phyloP scores from a whole-genome alignment of 345 rosid species.

The Isatis tinctoria region DNA sequence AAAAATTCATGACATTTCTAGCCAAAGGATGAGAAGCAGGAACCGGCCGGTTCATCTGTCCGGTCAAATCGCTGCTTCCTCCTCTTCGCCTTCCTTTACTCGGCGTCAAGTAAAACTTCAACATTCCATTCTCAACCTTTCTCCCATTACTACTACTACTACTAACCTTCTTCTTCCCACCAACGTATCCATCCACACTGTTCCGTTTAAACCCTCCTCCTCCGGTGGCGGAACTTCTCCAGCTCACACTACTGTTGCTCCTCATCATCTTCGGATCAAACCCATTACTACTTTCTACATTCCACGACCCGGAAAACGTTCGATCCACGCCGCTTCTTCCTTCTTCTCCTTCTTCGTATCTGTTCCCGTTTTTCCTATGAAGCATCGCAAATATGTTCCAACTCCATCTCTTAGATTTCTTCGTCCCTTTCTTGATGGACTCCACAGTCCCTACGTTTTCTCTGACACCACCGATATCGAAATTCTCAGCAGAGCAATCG shows the following conservation, averaged over 20 bases:
- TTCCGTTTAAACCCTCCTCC: conserved; percentile 42
- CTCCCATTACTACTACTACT: conserved; percentile 52
- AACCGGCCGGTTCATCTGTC: conserved; percentile 43
- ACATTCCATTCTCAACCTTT: conserved; percentile 73
- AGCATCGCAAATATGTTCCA: conserved; percentile 89
- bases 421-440: conserved; percentile 48
- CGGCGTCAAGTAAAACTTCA: conserved; percentile 78
- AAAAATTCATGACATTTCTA: conserved; percentile 68
- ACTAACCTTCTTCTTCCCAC: conserved; percentile 52
- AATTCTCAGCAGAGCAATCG: conserved; percentile 61
- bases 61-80: conserved; percentile 34
- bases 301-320: conserved; percentile 85
- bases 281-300: conserved; percentile 54
- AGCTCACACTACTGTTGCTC: conserved; percentile 95
- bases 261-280: conserved; percentile 72
- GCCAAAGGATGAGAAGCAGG: conserved; percentile 66
- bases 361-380: conserved; percentile 57
- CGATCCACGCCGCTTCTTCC: conserved; percentile 59
- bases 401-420: conserved; percentile 78
- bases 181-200: conserved; percentile 49
- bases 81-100: conserved; percentile 63
- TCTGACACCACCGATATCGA: conserved; percentile 54
- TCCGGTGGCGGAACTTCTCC: conserved; percentile 61
- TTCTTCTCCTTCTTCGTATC: conserved; percentile 43
- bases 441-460: conserved; percentile 38